These are phyloP conservation scores for Colletotrichum horii DNA, from an alignment of 2,329 filamentous ascomycete genomes.

Conservation along the genomic window DNA sequence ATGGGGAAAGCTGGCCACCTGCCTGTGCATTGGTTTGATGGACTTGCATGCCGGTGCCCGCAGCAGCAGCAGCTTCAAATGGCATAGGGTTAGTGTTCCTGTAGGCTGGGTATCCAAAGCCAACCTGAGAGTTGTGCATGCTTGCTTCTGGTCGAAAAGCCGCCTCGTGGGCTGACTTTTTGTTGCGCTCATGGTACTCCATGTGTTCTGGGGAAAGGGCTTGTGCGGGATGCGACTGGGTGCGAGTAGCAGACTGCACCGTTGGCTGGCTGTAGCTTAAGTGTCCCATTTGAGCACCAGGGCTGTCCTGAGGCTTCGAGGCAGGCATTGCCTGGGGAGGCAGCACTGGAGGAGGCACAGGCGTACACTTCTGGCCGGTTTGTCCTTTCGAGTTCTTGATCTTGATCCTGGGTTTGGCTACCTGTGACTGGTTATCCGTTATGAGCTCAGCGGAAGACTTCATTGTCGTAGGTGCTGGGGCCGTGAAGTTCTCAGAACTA, in stretches of 20 bases:
- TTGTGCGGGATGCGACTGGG: not conserved
- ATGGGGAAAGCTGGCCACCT: not conserved
- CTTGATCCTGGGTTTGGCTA: not conserved
- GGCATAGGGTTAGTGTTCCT: not conserved
- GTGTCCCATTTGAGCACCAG: not conserved
- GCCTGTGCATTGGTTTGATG: not conserved
- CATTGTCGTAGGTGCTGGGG: not conserved
- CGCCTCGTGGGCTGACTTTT: not conserved
- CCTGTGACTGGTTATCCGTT: not conserved
- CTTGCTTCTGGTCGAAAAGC: not conserved
- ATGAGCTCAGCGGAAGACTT: not conserved
- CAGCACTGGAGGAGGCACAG: not conserved
- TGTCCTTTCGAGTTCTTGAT: not conserved
- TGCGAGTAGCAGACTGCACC: not conserved
- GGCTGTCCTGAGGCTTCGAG: not conserved
- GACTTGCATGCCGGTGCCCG: not conserved
- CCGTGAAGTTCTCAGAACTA: not conserved
- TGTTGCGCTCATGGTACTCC: not conserved
- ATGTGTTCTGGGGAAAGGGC: not conserved
- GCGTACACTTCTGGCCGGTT: not conserved
- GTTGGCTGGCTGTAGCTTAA: not conserved
- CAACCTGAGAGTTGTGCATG: not conserved
- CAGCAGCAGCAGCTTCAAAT: not conserved
- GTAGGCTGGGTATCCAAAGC: not conserved
- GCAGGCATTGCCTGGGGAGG: not conserved